Evolutionary conservation across 148 eudicot genomes (phyloP).

Genomic region (Polygonum maritimum): DNA sequence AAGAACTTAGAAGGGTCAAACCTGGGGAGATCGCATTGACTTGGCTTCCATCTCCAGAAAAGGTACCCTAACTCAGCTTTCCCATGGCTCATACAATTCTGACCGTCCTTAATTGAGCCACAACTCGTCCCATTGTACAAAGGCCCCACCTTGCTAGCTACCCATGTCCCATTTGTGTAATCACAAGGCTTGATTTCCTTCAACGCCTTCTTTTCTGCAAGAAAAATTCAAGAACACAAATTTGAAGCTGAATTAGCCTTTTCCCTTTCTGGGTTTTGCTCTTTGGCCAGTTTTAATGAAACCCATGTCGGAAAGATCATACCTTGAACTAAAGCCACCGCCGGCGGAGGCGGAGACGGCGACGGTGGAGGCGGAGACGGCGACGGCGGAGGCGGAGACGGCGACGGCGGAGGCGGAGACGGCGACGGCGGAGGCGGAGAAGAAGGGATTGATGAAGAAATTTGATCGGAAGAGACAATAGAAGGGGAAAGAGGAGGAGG

Average conservation of each 20-base stretch:
- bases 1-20: conserved; percentile 66
- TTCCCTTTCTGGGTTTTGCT: background rate
- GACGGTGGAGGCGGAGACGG: too few relatives aligned
- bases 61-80: conserved; percentile 67
- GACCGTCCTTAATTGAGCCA: conserved; percentile 64
- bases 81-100: conserved; percentile 74
- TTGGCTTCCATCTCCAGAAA: conserved; percentile 78
- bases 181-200: conserved; percentile 33
- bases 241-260: background rate
- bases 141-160: conserved; percentile 38
- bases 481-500: conserved; percentile 22
- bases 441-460: background rate
- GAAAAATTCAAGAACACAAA: background rate
- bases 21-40: conserved; percentile 48
- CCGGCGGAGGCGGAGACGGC: background rate
- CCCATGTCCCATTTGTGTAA: conserved; percentile 72
- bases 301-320: background rate
- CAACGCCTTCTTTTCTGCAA: background rate
- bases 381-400: background rate
- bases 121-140: conserved; percentile 72
- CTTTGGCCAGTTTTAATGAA: background rate
- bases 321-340: conserved; percentile 1
- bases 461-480: background rate
- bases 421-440: background rate
- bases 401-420: background rate